Percentiles rank a stretch among this genome's conserved stretches.
These are phyloP conservation scores for Apium graveolens DNA, from an alignment of 129 eudicot species.

Conservation along the genomic window DNA sequence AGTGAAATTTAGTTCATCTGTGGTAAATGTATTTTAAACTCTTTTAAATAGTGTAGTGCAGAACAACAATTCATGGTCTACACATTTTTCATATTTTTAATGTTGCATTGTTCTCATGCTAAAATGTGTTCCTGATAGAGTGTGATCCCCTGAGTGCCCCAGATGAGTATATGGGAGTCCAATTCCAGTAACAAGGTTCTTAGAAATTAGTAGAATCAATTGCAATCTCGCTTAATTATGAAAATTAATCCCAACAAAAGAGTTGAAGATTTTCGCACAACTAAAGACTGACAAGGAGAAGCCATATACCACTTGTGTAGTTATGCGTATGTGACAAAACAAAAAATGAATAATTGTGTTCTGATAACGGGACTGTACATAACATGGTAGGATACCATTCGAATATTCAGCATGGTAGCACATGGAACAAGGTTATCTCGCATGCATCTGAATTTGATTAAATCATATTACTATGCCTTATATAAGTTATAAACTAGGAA, in stretches of 20 bases:
- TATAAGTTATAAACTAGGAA: not conserved
- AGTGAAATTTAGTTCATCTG: too few species aligned
- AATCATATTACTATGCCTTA: not conserved
- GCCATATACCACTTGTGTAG: not conserved
- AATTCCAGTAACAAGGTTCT: too few species aligned
- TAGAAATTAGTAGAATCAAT: not conserved
- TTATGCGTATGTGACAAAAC: not conserved
- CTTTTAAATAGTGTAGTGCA: too few species aligned
- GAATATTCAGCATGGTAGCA: not conserved
- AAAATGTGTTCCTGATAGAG: too few species aligned
- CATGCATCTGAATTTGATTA: not conserved
- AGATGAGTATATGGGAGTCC: too few species aligned
- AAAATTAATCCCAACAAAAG: too few species aligned
- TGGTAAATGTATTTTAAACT: too few species aligned
- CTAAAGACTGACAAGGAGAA: not conserved
- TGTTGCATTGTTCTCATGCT: too few species aligned
- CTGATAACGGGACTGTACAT: not conserved
- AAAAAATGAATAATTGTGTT: not conserved
- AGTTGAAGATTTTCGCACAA: not conserved
- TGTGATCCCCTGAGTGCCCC: too few species aligned
- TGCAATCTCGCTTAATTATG: not conserved
- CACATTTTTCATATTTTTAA: too few species aligned
- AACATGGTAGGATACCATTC: slow-evolving; percentile 4
- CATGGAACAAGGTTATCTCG: slow-evolving; percentile 5
- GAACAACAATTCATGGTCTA: too few species aligned